Evolutionary conservation across 2,329 filamentous ascomycete genomes (phyloP), one percentile per base, ranked within the genome.

Genomic region (Myriangium duriaei): DNA sequence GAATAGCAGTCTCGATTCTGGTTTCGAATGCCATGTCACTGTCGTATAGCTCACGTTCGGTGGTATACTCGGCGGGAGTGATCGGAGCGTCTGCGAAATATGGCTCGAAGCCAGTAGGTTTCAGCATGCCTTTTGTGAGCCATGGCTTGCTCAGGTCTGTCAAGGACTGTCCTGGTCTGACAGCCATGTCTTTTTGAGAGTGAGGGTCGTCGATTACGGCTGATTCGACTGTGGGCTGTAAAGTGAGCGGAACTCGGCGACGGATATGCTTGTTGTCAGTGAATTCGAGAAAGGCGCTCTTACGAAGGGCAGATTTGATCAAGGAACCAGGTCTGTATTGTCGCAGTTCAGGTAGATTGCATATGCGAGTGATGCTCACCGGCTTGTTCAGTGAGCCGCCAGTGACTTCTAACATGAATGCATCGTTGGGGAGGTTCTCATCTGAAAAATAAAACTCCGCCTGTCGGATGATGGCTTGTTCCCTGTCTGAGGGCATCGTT

Each of bases 1-100:
- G 77, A 39, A 96, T 81, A 32, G 84, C 91, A 16, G 78, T 72
- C 52, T 95, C 79, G 29, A 96, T 84, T 32, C 91, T 84, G 40
- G 80, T 81, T 42, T 36, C 47, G 39, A 67, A 62, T 2, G 51
- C 38, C 32, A 58, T 56, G 10, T 60, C 57, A 65, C 62, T 55
- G 46, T 74, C 56, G 52, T 94, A 98, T 15, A 91, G 62, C 10
- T 71, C 65, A 13, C 69, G 62, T 51, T 93, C 82, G 35, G 79
- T 68, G 3, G 68, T 60, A 34, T 73, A 69, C 51, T 93, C 77
- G 0, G 67, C 68, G 0, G 79, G 76, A 0, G 80, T 87, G 43
- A 92, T 61, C 0, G 86, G 86, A 1, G 78, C 69, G 56, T 96
- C 88, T 10, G 81, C 76, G 53, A 74, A 91, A 56, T 75, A 84